phyloP scores from a whole-genome alignment of 1,139 yeast species.

The Kurtzmaniella quercitrusa region DNA sequence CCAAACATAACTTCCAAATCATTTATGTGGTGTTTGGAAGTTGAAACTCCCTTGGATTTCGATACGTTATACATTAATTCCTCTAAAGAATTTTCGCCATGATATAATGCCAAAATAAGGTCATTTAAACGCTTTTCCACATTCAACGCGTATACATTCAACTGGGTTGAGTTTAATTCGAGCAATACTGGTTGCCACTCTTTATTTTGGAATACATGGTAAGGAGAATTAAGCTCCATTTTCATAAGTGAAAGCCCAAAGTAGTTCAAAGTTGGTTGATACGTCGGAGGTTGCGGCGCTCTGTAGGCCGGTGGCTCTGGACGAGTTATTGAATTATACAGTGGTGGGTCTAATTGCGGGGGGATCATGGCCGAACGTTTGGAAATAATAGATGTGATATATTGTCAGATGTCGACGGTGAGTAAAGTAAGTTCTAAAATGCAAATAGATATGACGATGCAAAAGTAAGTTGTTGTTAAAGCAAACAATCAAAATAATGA shows the following conservation, averaged over 20 bases:
- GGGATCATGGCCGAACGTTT: not conserved
- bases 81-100: slow-evolving; percentile 24
- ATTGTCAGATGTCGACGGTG: no score
- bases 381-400: not conserved
- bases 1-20: slow-evolving; percentile 15
- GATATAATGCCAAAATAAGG: slow-evolving; percentile 29
- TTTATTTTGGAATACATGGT: slow-evolving; percentile 23
- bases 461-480: not conserved
- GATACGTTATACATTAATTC: slow-evolving; percentile 12
- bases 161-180: slow-evolving; percentile 57
- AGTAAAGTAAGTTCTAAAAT: no score
- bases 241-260: slow-evolving; percentile 34
- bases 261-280: slow-evolving; percentile 28
- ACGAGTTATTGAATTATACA: slow-evolving; percentile 1
- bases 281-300: slow-evolving; percentile 21
- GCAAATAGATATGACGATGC: not conserved
- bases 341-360: not conserved
- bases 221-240: slow-evolving; percentile 39
- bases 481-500: not conserved
- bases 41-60: slow-evolving; percentile 4
- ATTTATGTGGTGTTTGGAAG: slow-evolving; percentile 11
- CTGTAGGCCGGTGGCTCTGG: slow-evolving; percentile 5
- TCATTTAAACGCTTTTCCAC: slow-evolving; percentile 21
- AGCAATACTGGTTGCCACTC: slow-evolving; percentile 48
- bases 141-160: slow-evolving; percentile 38